Evolutionary conservation across 805 yeast genomes (phyloP).

Genomic region (Saccharomycopsis lassenensis): DNA sequence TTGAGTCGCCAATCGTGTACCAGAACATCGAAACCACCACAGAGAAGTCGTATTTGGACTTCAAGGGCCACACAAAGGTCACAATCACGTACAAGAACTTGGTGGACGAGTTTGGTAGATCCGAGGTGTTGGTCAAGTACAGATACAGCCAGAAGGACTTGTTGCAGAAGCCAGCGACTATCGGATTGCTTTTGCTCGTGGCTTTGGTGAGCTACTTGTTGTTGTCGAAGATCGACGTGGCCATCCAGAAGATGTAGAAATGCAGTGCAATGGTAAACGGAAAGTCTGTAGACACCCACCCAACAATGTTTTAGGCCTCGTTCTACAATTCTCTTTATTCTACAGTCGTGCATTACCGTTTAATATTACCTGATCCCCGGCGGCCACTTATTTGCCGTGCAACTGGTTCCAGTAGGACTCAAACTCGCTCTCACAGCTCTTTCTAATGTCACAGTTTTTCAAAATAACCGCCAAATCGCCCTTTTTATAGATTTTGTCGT

Average conservation of each 20-base stretch:
- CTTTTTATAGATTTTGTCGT: constrained; percentile 37
- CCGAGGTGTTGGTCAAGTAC: constrained; percentile 53
- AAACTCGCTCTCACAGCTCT: constrained; percentile 42
- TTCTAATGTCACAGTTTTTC: constrained; percentile 40
- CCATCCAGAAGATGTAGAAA: constrained; percentile 23
- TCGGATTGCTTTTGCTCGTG: constrained; percentile 50
- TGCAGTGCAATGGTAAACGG: too few species aligned
- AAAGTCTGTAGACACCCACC: too few species aligned
- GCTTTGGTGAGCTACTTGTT: constrained; percentile 47
- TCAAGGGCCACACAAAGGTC: constrained; percentile 70
- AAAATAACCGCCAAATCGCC: constrained; percentile 65
- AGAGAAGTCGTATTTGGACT: constrained; percentile 59
- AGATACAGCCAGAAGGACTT: constrained; percentile 42
- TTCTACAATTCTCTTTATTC: too few species aligned
- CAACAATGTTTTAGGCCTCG: too few species aligned
- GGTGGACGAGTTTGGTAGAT: constrained; percentile 53
- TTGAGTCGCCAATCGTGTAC: constrained; percentile 44
- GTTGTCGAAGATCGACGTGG: constrained; percentile 35
- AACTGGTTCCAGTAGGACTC: constrained; percentile 30
- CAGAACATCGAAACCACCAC: constrained; percentile 20
- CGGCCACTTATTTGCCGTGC: constrained; percentile 8
- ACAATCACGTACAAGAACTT: constrained; percentile 48
- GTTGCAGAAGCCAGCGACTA: constrained; percentile 53
- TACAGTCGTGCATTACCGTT: too few species aligned
- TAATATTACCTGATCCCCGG: too few species aligned